Evolutionary conservation across 176 grass and related monocot genomes (phyloP), one percentile per base, ranked within the genome.

Genomic region (Elymus sibiricus): DNA sequence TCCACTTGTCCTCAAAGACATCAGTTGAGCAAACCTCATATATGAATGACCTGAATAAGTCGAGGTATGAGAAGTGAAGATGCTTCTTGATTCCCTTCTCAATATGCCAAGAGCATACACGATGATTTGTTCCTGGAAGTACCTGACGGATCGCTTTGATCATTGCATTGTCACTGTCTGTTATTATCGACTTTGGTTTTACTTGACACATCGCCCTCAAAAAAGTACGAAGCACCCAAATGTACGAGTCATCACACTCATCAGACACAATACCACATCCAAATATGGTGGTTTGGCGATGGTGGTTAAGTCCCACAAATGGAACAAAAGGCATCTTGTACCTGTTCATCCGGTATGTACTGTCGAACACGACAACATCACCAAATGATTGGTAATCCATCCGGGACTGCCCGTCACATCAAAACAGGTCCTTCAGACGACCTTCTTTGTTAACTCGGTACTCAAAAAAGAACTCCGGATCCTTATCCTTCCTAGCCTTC

Each of bases 241-340:
- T 46, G 43, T 46, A 46, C 43, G 43, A 46, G 43, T 14, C 43
- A 46, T 3, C 10, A 43, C 42, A 43, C 43, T 82, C 29, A 11
- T 70, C 29, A 3, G 21, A 49, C 0, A 70, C 46, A 53, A 58
- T 71, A 59, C 67, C n/a, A 83, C 34, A 83, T 62, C 11, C 61
- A 29, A 66, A 66, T 22, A 47, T 13, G 2, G 25, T 32, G 28
- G 78, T 81, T 7, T 67, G 64, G 4, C 21, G 43, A 47, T 68
- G 79, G 29, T 81, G 79, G 27, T 68, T 81, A 0, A 81, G 43
- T 68, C 64, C 21, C 15, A 69, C 79, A 25, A 69, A 81, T 11
- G 64, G 28, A 35, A 81, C 40, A 81, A 81, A 68, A 44, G 78
- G 61, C 61, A 80, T 66, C 11, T 66, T 80, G 27, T 66, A 80